Percentiles rank a stretch among this genome's conserved stretches.
These are phyloP conservation scores for Vigna hirtella DNA, from an alignment of 306 rosid species.

Conservation along the genomic window DNA sequence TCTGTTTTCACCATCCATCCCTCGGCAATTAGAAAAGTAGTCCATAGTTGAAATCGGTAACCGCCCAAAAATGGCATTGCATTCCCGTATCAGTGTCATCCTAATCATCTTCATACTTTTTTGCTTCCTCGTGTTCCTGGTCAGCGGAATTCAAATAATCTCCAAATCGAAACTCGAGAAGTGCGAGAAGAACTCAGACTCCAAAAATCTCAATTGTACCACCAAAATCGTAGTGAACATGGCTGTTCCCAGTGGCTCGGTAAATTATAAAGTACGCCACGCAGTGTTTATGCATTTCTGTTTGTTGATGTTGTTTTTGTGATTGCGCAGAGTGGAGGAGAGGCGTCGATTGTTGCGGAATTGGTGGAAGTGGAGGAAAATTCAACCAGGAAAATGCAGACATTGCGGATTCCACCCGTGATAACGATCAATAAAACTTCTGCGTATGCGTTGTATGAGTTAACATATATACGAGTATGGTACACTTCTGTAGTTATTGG, in stretches of 20 bases:
- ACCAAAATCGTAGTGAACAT: slow-evolving; percentile 78
- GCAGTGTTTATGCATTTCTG: background rate
- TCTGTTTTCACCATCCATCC: background rate
- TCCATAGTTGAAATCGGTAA: background rate
- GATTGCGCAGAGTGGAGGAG: slow-evolving; percentile 75
- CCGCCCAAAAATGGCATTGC: slow-evolving; percentile 36
- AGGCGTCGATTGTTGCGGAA: slow-evolving; percentile 87
- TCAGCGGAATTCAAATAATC: slow-evolving; percentile 69
- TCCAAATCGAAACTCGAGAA: slow-evolving; percentile 92
- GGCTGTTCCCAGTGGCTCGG: slow-evolving; percentile 93
- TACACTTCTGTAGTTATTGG: slow-evolving; percentile 2
- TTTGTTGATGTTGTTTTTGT: background rate
- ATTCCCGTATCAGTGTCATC: slow-evolving; percentile 2
- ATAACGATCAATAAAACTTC: slow-evolving; percentile 78
- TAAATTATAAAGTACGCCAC: slow-evolving; percentile 36
- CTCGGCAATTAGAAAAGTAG: background rate
- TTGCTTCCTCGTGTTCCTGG: slow-evolving; percentile 41
- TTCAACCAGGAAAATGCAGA: slow-evolving; percentile 80
- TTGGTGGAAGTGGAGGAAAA: slow-evolving; percentile 92
- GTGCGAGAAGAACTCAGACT: slow-evolving; percentile 78
- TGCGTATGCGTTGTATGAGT: slow-evolving; percentile 78
- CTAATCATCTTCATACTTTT: slow-evolving; percentile 40
- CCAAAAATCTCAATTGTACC: slow-evolving; percentile 76
- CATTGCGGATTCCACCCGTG: slow-evolving; percentile 73
- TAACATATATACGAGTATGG: slow-evolving; percentile 76